Conservation (phyloP, 202 grass and related monocot species). For the Thinopyrum obtusiflorum region DNA sequence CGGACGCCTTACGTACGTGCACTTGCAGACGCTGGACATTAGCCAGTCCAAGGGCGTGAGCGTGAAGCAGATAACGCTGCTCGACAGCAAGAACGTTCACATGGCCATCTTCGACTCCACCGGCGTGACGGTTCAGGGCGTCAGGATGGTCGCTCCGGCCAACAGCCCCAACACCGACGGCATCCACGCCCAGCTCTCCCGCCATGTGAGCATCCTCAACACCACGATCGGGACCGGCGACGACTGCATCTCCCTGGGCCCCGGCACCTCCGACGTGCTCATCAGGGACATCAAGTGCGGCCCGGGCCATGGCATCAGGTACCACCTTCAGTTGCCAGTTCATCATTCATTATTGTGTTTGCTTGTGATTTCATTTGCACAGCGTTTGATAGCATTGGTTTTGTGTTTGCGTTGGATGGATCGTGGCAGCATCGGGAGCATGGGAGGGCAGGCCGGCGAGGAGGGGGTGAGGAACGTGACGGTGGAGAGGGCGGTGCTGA, state of each 20-base stretch:
- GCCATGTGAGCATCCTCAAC: constrained; percentile 29
- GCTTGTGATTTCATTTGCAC: background rate
- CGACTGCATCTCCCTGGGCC: constrained; percentile 66
- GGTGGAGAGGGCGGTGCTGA: constrained; percentile 35
- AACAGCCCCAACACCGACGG: constrained; percentile 76
- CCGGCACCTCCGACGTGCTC: constrained; percentile 35
- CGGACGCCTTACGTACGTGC: background rate
- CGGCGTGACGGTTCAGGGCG: constrained; percentile 31
- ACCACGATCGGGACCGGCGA: constrained; percentile 51
- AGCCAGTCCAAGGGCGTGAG: constrained; percentile 41
- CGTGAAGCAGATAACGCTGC: constrained; percentile 36
- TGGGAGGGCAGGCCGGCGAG: constrained; percentile 35
- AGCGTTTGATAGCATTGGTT: background rate
- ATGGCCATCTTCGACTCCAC: constrained; percentile 45
- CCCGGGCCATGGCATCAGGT: constrained; percentile 60
- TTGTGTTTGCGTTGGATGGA: background rate
- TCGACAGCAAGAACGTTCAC: constrained; percentile 59
- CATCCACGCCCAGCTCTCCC: constrained; percentile 53
- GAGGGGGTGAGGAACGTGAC: constrained; percentile 45
- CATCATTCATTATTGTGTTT: background rate
- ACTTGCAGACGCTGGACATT: constrained; percentile 53
- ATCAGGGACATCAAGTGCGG: constrained; percentile 48
- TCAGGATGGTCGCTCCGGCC: constrained; percentile 43
- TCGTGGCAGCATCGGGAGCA: constrained; percentile 53
- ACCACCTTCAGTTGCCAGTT: background rate